These are phyloP conservation scores for Cordia subcordata DNA, from an alignment of 257 asterid species.

Conservation along the genomic window DNA sequence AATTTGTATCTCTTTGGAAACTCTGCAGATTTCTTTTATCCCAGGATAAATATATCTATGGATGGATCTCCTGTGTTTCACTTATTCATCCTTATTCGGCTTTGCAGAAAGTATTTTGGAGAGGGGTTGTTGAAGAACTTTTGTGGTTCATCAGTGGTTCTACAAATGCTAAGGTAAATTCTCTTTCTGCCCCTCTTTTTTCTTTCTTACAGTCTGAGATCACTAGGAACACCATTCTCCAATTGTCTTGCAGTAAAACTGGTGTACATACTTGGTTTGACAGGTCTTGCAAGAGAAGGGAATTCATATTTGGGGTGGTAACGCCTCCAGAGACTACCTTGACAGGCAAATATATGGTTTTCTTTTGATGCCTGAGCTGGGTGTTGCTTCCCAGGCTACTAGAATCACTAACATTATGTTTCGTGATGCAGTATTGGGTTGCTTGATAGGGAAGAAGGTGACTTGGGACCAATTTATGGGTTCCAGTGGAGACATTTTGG, in stretches of 20 bases:
- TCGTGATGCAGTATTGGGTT: slow-evolving; percentile 36
- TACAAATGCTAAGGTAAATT: slow-evolving; percentile 82
- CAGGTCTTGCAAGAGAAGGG: slow-evolving; percentile 45
- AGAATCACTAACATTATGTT: background rate
- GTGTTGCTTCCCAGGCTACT: background rate
- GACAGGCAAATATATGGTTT: slow-evolving; percentile 26
- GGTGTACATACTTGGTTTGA: background rate
- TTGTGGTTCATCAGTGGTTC: slow-evolving; percentile 98
- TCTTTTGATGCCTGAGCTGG: background rate
- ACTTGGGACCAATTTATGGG: slow-evolving; percentile 47
- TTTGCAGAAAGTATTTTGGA: slow-evolving; percentile 84
- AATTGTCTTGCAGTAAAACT: background rate
- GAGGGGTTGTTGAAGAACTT: slow-evolving; percentile 96
- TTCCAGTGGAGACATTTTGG: slow-evolving; percentile 52
- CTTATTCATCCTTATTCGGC: background rate
- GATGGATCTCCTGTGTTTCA: background rate
- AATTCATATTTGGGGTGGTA: slow-evolving; percentile 52
- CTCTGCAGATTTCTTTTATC: background rate
- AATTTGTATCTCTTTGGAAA: background rate
- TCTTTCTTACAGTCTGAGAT: background rate
- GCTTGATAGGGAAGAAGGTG: slow-evolving; percentile 45
- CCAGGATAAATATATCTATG: background rate
- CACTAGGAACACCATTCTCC: background rate
- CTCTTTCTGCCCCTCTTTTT: slow-evolving; percentile 1
- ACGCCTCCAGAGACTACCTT: slow-evolving; percentile 47